These are phyloP conservation scores for Entelexis paramagnoliae DNA, from an alignment of 1,139 yeast species.

Conservation along the genomic window DNA sequence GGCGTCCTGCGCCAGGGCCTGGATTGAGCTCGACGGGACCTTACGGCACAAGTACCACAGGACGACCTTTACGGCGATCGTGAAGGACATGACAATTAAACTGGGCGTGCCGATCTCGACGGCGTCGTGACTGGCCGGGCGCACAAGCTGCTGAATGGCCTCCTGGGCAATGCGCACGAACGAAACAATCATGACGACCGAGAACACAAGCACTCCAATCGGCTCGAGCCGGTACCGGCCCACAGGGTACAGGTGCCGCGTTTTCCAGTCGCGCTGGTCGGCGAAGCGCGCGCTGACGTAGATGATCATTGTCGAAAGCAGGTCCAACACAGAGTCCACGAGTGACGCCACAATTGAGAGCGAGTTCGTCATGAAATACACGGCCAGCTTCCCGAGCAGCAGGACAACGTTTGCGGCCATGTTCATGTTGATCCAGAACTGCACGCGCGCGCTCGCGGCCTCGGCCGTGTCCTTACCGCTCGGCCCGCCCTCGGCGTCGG, in stretches of 20 bases:
- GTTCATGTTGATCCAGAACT: slow-evolving; percentile 55
- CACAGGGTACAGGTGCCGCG: slow-evolving; percentile 44
- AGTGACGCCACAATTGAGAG: slow-evolving; percentile 69
- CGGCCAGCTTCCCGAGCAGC: slow-evolving; percentile 51
- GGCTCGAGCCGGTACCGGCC: slow-evolving; percentile 70
- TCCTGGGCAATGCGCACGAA: slow-evolving; percentile 66
- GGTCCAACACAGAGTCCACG: slow-evolving; percentile 65
- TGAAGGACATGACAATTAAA: slow-evolving; percentile 48
- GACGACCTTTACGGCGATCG: slow-evolving; percentile 49
- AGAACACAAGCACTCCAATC: slow-evolving; percentile 63
- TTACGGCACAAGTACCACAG: slow-evolving; percentile 58
- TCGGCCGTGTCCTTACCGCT: neutral
- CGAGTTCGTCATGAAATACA: slow-evolving; percentile 56
- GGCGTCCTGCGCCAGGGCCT: slow-evolving; percentile 76
- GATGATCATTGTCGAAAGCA: slow-evolving; percentile 63
- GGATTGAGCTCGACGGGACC: slow-evolving; percentile 59
- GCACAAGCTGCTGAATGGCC: slow-evolving; percentile 35
- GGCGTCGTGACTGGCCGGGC: slow-evolving; percentile 25
- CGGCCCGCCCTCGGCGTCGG: neutral
- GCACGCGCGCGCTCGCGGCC: slow-evolving; percentile 32
- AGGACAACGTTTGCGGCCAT: slow-evolving; percentile 51
- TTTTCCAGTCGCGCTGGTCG: slow-evolving; percentile 44
- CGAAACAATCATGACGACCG: slow-evolving; percentile 59
- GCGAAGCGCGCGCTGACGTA: slow-evolving; percentile 53
- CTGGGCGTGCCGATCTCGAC: slow-evolving; percentile 49